Evolutionary conservation across 352 stramenopile genomes (phyloP).

Genomic region (Phytophthora idaei): DNA sequence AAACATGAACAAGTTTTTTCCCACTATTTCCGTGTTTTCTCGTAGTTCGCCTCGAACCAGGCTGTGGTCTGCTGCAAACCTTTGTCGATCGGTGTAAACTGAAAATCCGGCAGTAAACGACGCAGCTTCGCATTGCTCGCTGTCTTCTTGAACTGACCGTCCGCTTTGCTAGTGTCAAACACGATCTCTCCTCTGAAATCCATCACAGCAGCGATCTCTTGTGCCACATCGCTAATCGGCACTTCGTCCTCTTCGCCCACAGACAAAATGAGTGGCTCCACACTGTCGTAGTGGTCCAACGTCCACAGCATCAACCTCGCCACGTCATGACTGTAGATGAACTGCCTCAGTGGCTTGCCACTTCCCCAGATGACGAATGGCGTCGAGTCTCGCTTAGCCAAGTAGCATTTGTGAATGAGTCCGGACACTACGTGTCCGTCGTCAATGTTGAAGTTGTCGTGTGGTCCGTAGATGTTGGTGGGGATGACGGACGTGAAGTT

Average conservation of each 20-base stretch:
- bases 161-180: constrained; percentile 94
- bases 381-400: constrained; percentile 91
- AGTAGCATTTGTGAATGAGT: constrained; percentile 98
- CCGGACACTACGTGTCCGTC: constrained; percentile 98
- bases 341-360: constrained; percentile 96
- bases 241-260: constrained; percentile 95
- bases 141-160: constrained; percentile 99
- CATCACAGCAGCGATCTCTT: constrained; percentile 78
- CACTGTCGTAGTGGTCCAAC: constrained; percentile 76
- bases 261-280: constrained; percentile 96
- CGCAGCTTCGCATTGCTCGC: constrained; percentile 96
- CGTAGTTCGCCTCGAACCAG: constrained; percentile 66
- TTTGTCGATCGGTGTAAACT: constrained; percentile 95
- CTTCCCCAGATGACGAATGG: constrained; percentile 96
- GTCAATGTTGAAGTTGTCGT: constrained; percentile 98
- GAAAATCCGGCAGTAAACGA: constrained; percentile 84
- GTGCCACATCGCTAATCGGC: constrained; percentile 94
- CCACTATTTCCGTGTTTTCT: constrained; percentile 45
- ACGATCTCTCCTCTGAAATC: constrained; percentile 83
- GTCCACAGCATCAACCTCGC: constrained; percentile 93
- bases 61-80: constrained; percentile 61
- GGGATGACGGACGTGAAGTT: constrained; percentile 99
- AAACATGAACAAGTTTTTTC: neutral
- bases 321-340: constrained; percentile 97
- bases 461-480: constrained; percentile 99